Conservation (phyloP, 768 basidiomycete species). For the Chalciporus pseudorubinellus region DNA sequence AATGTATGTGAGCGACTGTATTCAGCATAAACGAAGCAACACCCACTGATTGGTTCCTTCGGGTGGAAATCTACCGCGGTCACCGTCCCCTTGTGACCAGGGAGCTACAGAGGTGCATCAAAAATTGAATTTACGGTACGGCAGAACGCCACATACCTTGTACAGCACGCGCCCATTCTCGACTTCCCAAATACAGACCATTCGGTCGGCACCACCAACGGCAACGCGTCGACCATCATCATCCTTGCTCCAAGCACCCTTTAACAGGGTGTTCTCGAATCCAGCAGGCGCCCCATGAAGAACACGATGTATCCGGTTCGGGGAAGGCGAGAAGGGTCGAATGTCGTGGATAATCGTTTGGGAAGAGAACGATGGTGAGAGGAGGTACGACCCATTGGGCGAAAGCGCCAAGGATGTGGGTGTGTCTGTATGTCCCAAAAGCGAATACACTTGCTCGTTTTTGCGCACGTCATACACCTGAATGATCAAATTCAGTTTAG, state of each 20-base stretch:
- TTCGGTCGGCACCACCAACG: slow-evolving; percentile 87
- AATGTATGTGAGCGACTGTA: slow-evolving; percentile 6
- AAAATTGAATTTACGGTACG: background rate
- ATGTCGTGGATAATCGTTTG: slow-evolving; percentile 89
- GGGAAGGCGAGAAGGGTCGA: slow-evolving; percentile 87
- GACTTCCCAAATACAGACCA: slow-evolving; percentile 85
- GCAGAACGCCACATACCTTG: slow-evolving; percentile 51
- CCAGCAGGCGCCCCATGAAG: slow-evolving; percentile 88
- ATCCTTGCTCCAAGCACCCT: slow-evolving; percentile 84
- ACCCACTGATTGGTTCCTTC: slow-evolving; percentile 89
- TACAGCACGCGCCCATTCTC: slow-evolving; percentile 73
- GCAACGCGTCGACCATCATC: slow-evolving; percentile 81
- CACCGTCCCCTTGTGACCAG: slow-evolving; percentile 96
- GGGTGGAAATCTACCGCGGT: slow-evolving; percentile 96
- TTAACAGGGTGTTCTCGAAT: slow-evolving; percentile 85
- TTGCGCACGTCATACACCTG: slow-evolving; percentile 92
- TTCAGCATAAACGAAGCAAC: background rate
- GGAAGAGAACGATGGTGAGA: slow-evolving; percentile 89
- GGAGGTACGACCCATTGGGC: slow-evolving; percentile 81
- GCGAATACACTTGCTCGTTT: slow-evolving; percentile 71
- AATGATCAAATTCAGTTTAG: background rate
- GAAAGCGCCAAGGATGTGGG: slow-evolving; percentile 92
- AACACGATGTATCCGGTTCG: slow-evolving; percentile 75
- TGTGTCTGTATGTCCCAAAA: slow-evolving; percentile 87
- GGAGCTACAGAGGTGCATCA: slow-evolving; percentile 51